Base-by-base conservation (phyloP, 139 green algal species). In the Tetradesmus obliquus region DNA sequence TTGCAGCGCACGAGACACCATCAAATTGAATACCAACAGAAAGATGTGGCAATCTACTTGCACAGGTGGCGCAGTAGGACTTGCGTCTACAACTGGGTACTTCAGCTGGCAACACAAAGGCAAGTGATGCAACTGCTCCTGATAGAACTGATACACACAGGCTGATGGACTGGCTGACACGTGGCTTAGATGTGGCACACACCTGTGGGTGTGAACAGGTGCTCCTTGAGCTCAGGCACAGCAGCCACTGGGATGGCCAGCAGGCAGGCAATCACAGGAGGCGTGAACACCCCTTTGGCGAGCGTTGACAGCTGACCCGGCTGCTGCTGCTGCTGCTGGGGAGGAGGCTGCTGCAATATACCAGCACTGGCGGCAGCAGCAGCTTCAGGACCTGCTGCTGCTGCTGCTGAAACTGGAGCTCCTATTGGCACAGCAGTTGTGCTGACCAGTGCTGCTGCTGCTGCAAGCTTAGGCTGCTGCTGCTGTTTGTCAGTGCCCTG, bases 201-300 rank as follows among this genome's bases (percentile, higher is more conserved):
- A 91, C 87, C 87, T 57, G 76, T 12, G 1, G 71, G 90, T 19
- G 81, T 83, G 81, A 93, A 95, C 17, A 95, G 82, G 15, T 60
- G 69, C 3, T 60, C 76, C 88, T 85, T 20, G 8, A 94, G 57
- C 8, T 74, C 55, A 12, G 60, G 79, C 0, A 91, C 17, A 58
- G 85, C 90, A 4, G 88, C 93, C 57, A 94, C 90, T 4, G 58
- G n/a, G 17, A 95, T 45, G 0, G 60, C 92, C 84, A 83, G 45
- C 80, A 94, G 20, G 51, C 88, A 92, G 17, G 87, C 83, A 7
- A 93, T 9, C 3, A 84, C 92, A 32, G 93, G 93, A 4, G 93
- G 91, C 1, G 91, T 88, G 12, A 94, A 83, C 5, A 93, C 79
- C 1, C 86, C 91, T 17, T 80, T 74, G 0, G 71, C 55, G 54